Evolutionary conservation across 2,329 filamentous ascomycete genomes (phyloP).

Genomic region (Chaetomiaceae sp.): DNA sequence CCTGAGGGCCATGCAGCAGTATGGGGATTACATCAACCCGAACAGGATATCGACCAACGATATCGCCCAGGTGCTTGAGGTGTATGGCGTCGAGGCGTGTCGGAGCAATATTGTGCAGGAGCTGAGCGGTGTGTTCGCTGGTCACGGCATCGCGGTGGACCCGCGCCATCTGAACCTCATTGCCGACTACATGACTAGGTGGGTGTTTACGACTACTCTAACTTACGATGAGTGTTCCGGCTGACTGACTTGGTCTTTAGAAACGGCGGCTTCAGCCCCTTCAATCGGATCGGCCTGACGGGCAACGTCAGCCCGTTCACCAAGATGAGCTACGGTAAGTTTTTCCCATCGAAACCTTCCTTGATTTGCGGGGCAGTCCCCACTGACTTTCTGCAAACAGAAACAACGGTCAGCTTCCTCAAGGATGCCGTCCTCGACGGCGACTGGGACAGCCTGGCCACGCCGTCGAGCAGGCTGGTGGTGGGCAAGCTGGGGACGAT

Average conservation of each 20-base stretch:
- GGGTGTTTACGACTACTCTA: neutral
- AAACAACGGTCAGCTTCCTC: conserved; percentile 86
- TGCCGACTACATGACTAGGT: conserved; percentile 93
- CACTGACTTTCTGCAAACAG: conserved; percentile 9
- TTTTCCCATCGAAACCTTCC: too few relatives aligned
- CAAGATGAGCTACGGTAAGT: conserved; percentile 92
- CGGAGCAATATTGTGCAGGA: conserved; percentile 83
- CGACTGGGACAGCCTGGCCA: conserved; percentile 83
- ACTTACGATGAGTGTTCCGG: too few relatives aligned
- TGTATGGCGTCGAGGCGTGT: conserved; percentile 92
- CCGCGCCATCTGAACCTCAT: conserved; percentile 91
- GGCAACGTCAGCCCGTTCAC: conserved; percentile 86
- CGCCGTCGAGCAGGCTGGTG: conserved; percentile 83
- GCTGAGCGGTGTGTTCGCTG: conserved; percentile 77
- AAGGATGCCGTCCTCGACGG: conserved; percentile 87
- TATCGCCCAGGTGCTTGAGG: conserved; percentile 74
- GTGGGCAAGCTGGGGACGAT: conserved; percentile 77
- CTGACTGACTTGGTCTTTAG: conserved; percentile 11
- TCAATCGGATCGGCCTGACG: conserved; percentile 84
- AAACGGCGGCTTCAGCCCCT: conserved; percentile 80
- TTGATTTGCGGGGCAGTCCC: too few relatives aligned
- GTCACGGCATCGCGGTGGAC: conserved; percentile 90
- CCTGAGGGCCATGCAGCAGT: conserved; percentile 83
- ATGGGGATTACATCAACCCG: conserved; percentile 78
- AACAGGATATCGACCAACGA: conserved; percentile 89